Evolutionary conservation across 371 early-diverging fungal genomes (phyloP).

Genomic region (Funneliformis caledonium): DNA sequence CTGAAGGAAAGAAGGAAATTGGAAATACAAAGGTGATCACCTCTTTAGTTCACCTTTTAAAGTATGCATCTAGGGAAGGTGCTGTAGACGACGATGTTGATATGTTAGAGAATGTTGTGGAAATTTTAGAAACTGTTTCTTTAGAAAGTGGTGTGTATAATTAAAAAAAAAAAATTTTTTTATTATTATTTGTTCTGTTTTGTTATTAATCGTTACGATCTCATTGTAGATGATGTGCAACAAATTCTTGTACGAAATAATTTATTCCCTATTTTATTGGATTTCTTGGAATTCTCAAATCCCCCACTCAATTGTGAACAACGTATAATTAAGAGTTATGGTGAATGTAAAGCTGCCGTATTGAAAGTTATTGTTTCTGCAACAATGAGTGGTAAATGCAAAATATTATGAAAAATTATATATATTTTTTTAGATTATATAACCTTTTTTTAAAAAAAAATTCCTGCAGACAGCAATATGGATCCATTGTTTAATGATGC

Average conservation of each 20-base stretch:
- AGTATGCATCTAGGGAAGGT: slow-evolving; percentile 3
- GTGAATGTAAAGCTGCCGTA: slow-evolving; percentile 31
- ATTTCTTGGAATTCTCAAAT: slow-evolving; percentile 30
- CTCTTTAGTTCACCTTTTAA: slow-evolving; percentile 25
- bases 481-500: slow-evolving; percentile 37
- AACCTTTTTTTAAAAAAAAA: neutral
- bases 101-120: slow-evolving; percentile 33
- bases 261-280: slow-evolving; percentile 20
- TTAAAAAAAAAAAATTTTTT: too few species aligned
- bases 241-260: slow-evolving; percentile 25
- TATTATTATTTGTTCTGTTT: neutral
- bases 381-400: slow-evolving; percentile 21
- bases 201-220: neutral
- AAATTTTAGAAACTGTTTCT: slow-evolving; percentile 37
- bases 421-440: neutral
- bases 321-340: slow-evolving; percentile 22
- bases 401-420: neutral
- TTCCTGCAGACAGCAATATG: slow-evolving; percentile 33
- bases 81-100: slow-evolving; percentile 22
- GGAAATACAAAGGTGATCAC: slow-evolving; percentile 13
- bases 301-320: slow-evolving; percentile 12
- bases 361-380: slow-evolving; percentile 37
- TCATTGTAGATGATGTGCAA: slow-evolving; percentile 16
- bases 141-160: slow-evolving; percentile 30
- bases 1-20: slow-evolving; percentile 17